Evolutionary conservation across 164 flowering plant species (phyloP), one percentile per base, ranked within the genome.

Genomic region (Platanus orientalis): DNA sequence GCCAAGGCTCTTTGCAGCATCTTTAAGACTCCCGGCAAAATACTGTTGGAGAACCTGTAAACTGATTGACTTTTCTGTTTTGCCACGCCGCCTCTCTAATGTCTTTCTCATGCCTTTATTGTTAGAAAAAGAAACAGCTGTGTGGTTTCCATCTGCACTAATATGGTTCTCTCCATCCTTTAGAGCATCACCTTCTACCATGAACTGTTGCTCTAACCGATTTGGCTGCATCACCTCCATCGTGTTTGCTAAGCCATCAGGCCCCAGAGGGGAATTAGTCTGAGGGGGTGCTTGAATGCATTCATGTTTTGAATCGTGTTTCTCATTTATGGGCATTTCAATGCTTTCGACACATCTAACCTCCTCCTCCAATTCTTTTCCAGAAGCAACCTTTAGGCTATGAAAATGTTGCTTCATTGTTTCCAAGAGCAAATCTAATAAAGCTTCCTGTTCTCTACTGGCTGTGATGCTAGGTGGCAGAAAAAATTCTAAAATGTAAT

Each of bases 1-100:
- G 16, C 99, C 99, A 64, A 94, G 89, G 76, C 91, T 85, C 73
- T 91, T 94, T 40, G 99, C 96, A 65, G 99, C 97, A 79, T 91
- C 96, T 73, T 94, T 94, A 28, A 36, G 42, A 36, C 42, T 36
- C 42, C 42, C 42, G 12, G 42, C 4, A 36, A 36, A 36, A 36
- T 36, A 85, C 59, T 85, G 90, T 62, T 88, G 96, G 58, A 94
- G 90, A 61, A 94, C 97, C 51, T 91, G 96, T 54, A 94, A 78
- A 70, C 97, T 89, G 23, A 94, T 88, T 19, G 84, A 73, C 75
- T 94, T 94, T 84, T 94, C 97, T 25, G 92, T 74, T 66, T 89
- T 94, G 25, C 96, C 89, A 29, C 89, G 87, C 63, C 81, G 86
- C 64, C 81, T 85, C 67, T 80, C 82, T 4, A 75, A 52, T 49